Percentiles rank a stretch among this genome's conserved stretches.
These are phyloP conservation scores for Colletotrichum tanaceti DNA, from an alignment of 2,329 filamentous ascomycete genomes.

Conservation along the genomic window DNA sequence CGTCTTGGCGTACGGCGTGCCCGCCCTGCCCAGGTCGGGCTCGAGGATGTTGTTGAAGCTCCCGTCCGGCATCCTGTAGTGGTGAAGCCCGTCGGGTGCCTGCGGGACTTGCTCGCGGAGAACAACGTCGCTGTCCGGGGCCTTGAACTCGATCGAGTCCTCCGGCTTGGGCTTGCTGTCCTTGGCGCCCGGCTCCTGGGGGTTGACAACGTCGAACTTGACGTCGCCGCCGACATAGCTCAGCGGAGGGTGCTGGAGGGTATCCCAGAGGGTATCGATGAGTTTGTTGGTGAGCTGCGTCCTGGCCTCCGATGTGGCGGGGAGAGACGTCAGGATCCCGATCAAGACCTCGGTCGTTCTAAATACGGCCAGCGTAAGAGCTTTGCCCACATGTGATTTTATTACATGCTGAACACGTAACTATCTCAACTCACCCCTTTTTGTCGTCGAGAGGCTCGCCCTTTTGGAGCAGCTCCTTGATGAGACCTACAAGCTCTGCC, in stretches of 20 bases:
- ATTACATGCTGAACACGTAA: no score
- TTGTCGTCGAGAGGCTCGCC: slow-evolving; percentile 68
- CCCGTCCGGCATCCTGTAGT: slow-evolving; percentile 53
- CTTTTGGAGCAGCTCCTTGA: slow-evolving; percentile 45
- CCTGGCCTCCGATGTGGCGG: slow-evolving; percentile 49
- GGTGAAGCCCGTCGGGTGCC: slow-evolving; percentile 51
- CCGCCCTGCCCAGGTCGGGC: slow-evolving; percentile 73
- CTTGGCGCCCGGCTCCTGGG: slow-evolving; percentile 20
- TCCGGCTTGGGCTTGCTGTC: slow-evolving; percentile 48
- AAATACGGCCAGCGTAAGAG: background rate
- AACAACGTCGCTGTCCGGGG: slow-evolving; percentile 51
- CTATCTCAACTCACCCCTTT: slow-evolving; percentile 54
- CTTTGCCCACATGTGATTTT: background rate
- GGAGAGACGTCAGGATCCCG: slow-evolving; percentile 53
- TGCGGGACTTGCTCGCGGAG: slow-evolving; percentile 52
- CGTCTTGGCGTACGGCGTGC: slow-evolving; percentile 75
- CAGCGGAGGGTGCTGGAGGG: slow-evolving; percentile 65
- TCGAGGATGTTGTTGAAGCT: slow-evolving; percentile 68
- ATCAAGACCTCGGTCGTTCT: slow-evolving; percentile 55
- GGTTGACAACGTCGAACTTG: slow-evolving; percentile 52
- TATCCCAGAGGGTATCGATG: slow-evolving; percentile 65
- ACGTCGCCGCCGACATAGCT: slow-evolving; percentile 56
- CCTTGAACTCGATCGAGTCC: slow-evolving; percentile 55
- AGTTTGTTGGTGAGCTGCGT: slow-evolving; percentile 60
- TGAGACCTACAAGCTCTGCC: slow-evolving; percentile 47